phyloP scores from a whole-genome alignment of 2,329 filamentous ascomycete species.

The Aspergillus jensenii region DNA sequence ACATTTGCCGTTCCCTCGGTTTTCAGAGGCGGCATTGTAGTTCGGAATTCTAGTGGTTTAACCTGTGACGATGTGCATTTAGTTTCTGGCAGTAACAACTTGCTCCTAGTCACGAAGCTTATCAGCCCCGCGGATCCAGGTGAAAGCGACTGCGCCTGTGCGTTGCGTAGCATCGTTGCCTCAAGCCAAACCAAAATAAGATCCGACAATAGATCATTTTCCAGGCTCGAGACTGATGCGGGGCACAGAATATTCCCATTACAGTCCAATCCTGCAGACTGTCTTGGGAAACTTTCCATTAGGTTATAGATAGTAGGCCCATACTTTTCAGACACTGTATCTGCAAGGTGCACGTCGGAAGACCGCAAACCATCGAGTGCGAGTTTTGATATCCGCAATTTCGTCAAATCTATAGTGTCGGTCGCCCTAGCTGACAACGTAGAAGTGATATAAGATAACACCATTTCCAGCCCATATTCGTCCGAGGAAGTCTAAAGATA shows the following conservation, averaged over 20 bases:
- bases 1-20: slow-evolving; percentile 16
- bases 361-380: slow-evolving; percentile 26
- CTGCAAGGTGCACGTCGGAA: slow-evolving; percentile 10
- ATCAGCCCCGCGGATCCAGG: slow-evolving; percentile 17
- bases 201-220: slow-evolving; percentile 28
- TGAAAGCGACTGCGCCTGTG: neutral
- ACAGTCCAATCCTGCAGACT: slow-evolving; percentile 19
- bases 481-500: slow-evolving; percentile 18
- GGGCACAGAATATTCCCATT: slow-evolving; percentile 20
- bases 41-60: slow-evolving; percentile 12
- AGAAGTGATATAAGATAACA: slow-evolving; percentile 25
- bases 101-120: slow-evolving; percentile 19
- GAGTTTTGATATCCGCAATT: slow-evolving; percentile 23
- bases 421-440: slow-evolving; percentile 15
- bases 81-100: neutral
- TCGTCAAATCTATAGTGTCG: slow-evolving; percentile 11
- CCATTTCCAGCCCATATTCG: slow-evolving; percentile 19
- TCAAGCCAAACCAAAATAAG: slow-evolving; percentile 27
- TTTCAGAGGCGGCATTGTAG: slow-evolving; percentile 10
- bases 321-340: slow-evolving; percentile 14
- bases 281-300: slow-evolving; percentile 23
- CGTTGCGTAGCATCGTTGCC: slow-evolving; percentile 14
- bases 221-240: slow-evolving; percentile 13
- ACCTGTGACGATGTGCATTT: slow-evolving; percentile 20
- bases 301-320: slow-evolving; percentile 18